Evolutionary conservation across 495 filamentous ascomycete genomes (phyloP), one percentile per base, ranked within the genome.

Genomic region (Parachaetomium inaequale): DNA sequence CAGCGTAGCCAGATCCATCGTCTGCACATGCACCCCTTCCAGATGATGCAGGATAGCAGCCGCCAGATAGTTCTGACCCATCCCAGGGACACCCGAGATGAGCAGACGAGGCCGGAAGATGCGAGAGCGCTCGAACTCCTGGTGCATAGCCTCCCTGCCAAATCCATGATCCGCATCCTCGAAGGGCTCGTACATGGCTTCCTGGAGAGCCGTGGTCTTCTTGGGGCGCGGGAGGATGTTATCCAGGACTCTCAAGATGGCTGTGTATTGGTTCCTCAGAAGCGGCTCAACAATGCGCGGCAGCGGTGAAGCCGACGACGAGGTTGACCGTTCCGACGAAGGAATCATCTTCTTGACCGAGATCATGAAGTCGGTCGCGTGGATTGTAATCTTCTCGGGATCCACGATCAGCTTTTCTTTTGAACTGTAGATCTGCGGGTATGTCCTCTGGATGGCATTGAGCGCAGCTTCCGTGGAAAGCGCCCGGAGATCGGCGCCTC

Each of bases 381-480:
- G 85, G 57, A 98, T 85, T 28, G 85, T 85, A 66, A 98, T 93
- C 62, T 82, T 89, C 55, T 84, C 84, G 0, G 92, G 89, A 67
- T 97, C 87, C 58, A 98, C 92, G 29, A 92, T 73, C 32, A 98
- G 87, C 75, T 98, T 98, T 70, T 95, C 83, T 67, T 90, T 84
- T 0, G 93, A 94, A 55, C 85, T 82, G 79, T 98, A 98, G 52
- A 98, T 96, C 69, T 98, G 95, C 10, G 94, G 94, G 70, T 94
- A 98, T 21, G 88, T 90, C 59, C 94, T 82, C 73, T 98, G 95
- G 25, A 98, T 93, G 14, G 94, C 92, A 74, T 98, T 98, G n/a
- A 98, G 78, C 8, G 95, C 91, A n/a, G 94, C 93, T 79, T 98
- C 94, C 1, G 95, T 98, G 76, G 91, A 96, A 49, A 98, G 82